These are phyloP conservation scores for Fusarium chlamydosporum DNA, from an alignment of 2,329 filamentous ascomycete genomes.

Conservation along the genomic window DNA sequence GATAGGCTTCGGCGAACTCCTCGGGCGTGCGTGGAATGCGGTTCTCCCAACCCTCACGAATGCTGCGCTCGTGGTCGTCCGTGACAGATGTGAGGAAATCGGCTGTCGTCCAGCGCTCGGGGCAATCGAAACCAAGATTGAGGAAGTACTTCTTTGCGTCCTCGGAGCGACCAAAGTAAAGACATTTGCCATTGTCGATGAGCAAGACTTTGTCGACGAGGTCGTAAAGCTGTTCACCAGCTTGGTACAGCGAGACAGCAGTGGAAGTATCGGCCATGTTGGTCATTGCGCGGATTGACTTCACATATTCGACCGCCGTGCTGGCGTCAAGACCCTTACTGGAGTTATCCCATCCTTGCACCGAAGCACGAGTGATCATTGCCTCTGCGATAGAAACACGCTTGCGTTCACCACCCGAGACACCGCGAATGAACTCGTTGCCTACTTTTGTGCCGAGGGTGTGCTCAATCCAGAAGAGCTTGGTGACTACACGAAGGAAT, in stretches of 20 bases:
- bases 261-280: constrained; percentile 80
- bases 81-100: constrained; percentile 86
- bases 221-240: constrained; percentile 74
- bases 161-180: constrained; percentile 77
- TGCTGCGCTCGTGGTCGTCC: constrained; percentile 78
- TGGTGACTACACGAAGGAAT: constrained; percentile 73
- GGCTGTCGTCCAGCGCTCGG: constrained; percentile 77
- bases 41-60: constrained; percentile 75
- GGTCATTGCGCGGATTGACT: constrained; percentile 73
- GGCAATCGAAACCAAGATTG: constrained; percentile 79
- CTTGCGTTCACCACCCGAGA: constrained; percentile 77
- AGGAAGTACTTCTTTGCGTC: constrained; percentile 78
- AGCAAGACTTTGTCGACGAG: constrained; percentile 82
- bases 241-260: constrained; percentile 79
- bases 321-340: constrained; percentile 80
- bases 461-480: constrained; percentile 79
- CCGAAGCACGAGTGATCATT: constrained; percentile 70
- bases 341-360: constrained; percentile 82
- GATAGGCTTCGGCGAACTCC: constrained; percentile 77
- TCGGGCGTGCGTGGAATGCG: constrained; percentile 77
- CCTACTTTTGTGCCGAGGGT: constrained; percentile 78
- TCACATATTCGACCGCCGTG: constrained; percentile 80
- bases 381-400: constrained; percentile 81
- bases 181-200: constrained; percentile 78
- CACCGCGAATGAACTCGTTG: constrained; percentile 74